These are phyloP conservation scores for Biancaea sappan DNA, from an alignment of 306 rosid species.

Conservation along the genomic window DNA sequence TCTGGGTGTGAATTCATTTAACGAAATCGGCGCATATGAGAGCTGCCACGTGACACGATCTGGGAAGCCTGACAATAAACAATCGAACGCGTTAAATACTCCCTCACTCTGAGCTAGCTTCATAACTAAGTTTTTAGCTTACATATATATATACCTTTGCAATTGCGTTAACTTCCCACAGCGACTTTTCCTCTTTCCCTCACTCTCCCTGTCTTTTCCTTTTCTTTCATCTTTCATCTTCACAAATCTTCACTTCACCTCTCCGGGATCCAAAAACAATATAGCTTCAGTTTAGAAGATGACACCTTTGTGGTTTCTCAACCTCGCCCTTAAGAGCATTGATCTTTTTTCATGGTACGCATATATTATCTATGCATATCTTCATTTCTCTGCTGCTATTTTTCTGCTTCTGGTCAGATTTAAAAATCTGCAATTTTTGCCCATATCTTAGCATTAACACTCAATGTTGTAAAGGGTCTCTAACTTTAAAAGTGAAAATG, in stretches of 20 bases:
- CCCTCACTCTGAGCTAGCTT: no score
- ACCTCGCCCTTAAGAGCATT: conserved; percentile 37
- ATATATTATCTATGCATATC: background rate
- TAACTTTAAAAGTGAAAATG: background rate
- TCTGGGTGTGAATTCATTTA: no score
- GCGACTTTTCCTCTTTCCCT: background rate
- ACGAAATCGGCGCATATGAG: no score
- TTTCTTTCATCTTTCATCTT: background rate
- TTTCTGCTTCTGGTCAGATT: background rate
- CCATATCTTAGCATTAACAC: background rate
- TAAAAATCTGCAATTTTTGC: background rate
- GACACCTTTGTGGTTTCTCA: conserved; percentile 43
- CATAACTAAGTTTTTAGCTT: no score
- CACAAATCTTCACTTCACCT: no score
- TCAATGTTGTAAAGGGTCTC: background rate
- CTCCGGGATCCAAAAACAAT: background rate
- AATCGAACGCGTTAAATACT: no score
- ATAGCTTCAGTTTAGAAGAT: conserved; percentile 26
- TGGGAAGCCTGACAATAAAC: no score
- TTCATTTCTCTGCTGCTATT: background rate
- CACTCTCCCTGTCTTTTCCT: background rate
- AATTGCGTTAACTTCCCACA: conserved; percentile 1
- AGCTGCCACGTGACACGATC: no score
- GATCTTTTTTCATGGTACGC: conserved; percentile 53
- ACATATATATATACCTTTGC: no score